Percentiles rank a stretch among this genome's conserved stretches.
Conservation (phyloP, 805 yeast genomes). For the Pichia sporocuriosa region DNA sequence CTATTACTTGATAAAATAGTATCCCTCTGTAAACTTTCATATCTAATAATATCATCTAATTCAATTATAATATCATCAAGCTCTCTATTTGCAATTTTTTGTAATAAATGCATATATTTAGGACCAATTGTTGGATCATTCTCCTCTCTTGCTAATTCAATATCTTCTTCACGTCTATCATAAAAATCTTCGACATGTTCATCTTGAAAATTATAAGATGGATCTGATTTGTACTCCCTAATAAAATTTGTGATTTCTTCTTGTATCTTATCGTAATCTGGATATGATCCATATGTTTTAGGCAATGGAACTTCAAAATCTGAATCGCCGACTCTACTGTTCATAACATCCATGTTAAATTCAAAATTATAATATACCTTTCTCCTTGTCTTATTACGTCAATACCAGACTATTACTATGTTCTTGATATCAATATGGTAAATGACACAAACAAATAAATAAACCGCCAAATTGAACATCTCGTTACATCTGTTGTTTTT, state of each 20-base stretch:
- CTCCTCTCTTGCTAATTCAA: slow-evolving; percentile 22
- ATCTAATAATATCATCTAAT: slow-evolving; percentile 74
- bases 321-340: no score
- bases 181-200: slow-evolving; percentile 28
- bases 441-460: no score
- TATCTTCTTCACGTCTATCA: slow-evolving; percentile 30
- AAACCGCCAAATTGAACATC: no score
- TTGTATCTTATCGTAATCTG: slow-evolving; percentile 61
- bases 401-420: no score
- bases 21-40: slow-evolving; percentile 38
- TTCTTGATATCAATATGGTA: no score
- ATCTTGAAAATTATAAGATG: slow-evolving; percentile 14
- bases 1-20: slow-evolving; percentile 1
- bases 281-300: slow-evolving; percentile 11
- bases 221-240: slow-evolving; percentile 51
- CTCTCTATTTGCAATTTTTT: slow-evolving; percentile 80
- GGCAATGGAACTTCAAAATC: slow-evolving; percentile 5
- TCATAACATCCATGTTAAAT: no score
- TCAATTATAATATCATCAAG: slow-evolving; percentile 61
- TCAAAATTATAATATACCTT: slow-evolving; percentile 1
- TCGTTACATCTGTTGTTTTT: no score
- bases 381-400: neutral
- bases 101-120: slow-evolving; percentile 71
- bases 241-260: slow-evolving; percentile 58
- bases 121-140: slow-evolving; percentile 36